Evolutionary conservation across 345 rosid genomes (phyloP), one percentile per base, ranked within the genome.

Genomic region (Lepidium didymum): DNA sequence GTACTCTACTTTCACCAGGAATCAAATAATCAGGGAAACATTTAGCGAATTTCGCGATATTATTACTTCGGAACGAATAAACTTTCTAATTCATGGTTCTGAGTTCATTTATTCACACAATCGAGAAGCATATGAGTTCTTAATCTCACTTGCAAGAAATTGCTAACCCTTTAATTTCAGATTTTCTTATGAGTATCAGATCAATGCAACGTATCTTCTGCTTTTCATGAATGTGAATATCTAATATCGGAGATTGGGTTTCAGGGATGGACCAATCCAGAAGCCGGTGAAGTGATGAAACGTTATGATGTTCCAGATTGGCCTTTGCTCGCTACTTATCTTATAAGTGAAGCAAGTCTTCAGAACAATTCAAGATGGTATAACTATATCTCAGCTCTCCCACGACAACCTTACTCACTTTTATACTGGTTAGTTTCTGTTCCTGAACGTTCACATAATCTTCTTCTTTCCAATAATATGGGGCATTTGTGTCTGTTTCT

Each of bases 321-420:
- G 97, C 98, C 98, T 18, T 74, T 90, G 71, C 82, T 93, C 12
- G 96, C 97, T 4, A 88, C 84, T 52, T 86, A 90, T 66, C 82
- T 93, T 75, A 88, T 90, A 64, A 88, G 98, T 42, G 98, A 93
- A 81, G 97, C 98, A 65, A 93, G 90, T 77, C 80, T 80, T 40
- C 69, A 75, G 73, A 80, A 81, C 41, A 81, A 79, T 52, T 93
- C 98, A 4, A 85, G 89, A 83, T 93, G 98, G 98, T 74, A 67
- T 67, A 88, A 90, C 61, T 93, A 90, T 72, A 90, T 93, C 55
- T 82, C 96, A 0, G 98, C 96, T 47, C 83, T 93, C 56, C 98
- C 97, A 0, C 72, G 78, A 55, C 98, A 90, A 62, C 98, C 97
- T 46, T 93, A 93, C 85, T 90, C 97, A 3, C 97, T 88, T 57